Conservation (phyloP, 1,284 basidiomycete species). For the Sphaerobolus stellatus region DNA sequence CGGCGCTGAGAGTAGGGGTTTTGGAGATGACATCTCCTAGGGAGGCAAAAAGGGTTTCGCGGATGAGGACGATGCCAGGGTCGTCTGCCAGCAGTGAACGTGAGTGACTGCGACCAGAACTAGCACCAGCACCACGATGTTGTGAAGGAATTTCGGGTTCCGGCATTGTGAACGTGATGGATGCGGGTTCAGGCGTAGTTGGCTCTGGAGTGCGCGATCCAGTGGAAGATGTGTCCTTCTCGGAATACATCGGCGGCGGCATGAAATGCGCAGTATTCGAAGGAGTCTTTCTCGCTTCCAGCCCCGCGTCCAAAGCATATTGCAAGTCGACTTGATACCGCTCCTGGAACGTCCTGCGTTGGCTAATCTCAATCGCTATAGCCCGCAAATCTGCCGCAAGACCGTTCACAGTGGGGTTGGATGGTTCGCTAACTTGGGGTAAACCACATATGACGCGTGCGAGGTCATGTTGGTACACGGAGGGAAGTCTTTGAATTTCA, state of each 20-base stretch:
- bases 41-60: slow-evolving; percentile 79
- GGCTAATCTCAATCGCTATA: slow-evolving; percentile 77
- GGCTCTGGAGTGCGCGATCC: neutral
- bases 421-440: slow-evolving; percentile 35
- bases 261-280: slow-evolving; percentile 59
- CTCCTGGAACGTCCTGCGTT: slow-evolving; percentile 78
- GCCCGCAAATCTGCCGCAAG: slow-evolving; percentile 74
- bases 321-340: slow-evolving; percentile 71
- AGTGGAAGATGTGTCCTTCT: slow-evolving; percentile 10
- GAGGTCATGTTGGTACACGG: slow-evolving; percentile 74
- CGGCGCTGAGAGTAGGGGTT: slow-evolving; percentile 48
- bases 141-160: slow-evolving; percentile 13
- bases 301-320: slow-evolving; percentile 59
- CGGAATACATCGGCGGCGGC: slow-evolving; percentile 64
- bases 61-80: slow-evolving; percentile 70
- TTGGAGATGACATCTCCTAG: slow-evolving; percentile 65
- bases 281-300: slow-evolving; percentile 23
- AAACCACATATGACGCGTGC: slow-evolving; percentile 74
- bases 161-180: slow-evolving; percentile 13
- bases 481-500: slow-evolving; percentile 57
- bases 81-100: slow-evolving; percentile 31
- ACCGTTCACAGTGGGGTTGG: slow-evolving; percentile 45
- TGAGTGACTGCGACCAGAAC: no score
- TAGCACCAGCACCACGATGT: slow-evolving; percentile 18
- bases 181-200: neutral